Percentiles rank a stretch among this genome's conserved stretches.
Conservation (phyloP, 768 basidiomycete genomes). For the Plicaturopsis crispa region DNA sequence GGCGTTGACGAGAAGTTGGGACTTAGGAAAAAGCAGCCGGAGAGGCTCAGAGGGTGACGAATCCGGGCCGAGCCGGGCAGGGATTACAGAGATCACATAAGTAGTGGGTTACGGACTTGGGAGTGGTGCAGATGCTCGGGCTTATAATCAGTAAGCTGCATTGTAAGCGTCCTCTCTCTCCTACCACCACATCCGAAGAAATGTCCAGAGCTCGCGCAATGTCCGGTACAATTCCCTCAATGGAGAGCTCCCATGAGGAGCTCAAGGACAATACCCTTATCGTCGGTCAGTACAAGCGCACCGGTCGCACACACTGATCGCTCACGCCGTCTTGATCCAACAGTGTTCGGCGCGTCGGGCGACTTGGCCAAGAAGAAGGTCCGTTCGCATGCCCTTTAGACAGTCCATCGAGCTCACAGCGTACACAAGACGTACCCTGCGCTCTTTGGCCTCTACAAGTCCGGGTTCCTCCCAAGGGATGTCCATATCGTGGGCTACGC, state of each 20-base stretch:
- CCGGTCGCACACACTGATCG: too few relatives aligned
- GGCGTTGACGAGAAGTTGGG: constrained; percentile 11
- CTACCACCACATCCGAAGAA: too few relatives aligned
- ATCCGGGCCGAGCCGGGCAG: too few relatives aligned
- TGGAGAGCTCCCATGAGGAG: constrained; percentile 65
- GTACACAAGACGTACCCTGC: constrained; percentile 85
- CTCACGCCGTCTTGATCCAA: constrained; percentile 5
- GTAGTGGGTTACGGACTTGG: too few relatives aligned
- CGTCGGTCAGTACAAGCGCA: too few relatives aligned
- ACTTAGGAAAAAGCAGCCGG: too few relatives aligned
- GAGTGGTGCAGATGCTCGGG: too few relatives aligned
- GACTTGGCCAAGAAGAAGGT: constrained; percentile 99
- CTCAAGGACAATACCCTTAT: constrained; percentile 87
- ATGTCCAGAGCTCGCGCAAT: too few relatives aligned
- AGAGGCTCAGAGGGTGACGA: too few relatives aligned
- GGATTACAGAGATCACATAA: too few relatives aligned
- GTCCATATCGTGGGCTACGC: constrained; percentile 95
- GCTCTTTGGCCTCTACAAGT: constrained; percentile 81
- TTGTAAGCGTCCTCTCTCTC: too few relatives aligned
- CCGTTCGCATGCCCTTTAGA: constrained; percentile 6
- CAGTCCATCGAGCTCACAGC: constrained; percentile 4
- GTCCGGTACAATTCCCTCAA: constrained; percentile 85
- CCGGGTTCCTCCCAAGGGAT: constrained; percentile 73
- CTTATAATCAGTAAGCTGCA: too few relatives aligned
- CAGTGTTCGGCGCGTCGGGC: constrained; percentile 93